Evolutionary conservation across 2,329 filamentous ascomycete species (phyloP).

Genomic region (Magnaporthales sp.): DNA sequence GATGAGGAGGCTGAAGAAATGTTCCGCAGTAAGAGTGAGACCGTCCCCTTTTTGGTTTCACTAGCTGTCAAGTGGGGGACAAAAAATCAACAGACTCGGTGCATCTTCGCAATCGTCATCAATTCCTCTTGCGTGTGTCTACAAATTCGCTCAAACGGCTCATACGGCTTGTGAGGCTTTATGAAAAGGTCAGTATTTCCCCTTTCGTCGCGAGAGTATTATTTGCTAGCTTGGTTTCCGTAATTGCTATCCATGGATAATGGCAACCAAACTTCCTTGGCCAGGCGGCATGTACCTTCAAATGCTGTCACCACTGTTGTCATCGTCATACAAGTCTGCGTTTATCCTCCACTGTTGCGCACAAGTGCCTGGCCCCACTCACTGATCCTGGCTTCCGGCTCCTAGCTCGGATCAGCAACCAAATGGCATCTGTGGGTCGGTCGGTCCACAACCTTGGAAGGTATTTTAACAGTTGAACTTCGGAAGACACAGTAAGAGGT

Average conservation of each 20-base stretch:
- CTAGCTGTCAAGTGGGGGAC: not conserved
- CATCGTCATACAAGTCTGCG: not conserved
- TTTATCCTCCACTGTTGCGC: not conserved
- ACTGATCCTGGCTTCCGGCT: not conserved
- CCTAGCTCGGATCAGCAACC: not conserved
- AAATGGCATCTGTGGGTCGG: not conserved
- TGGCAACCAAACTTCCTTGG: not conserved
- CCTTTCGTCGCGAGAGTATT: not conserved
- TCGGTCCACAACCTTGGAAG: not conserved
- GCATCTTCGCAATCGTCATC: conserved; percentile 2
- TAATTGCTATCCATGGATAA: not conserved
- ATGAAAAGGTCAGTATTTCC: not conserved
- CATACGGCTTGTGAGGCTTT: not conserved
- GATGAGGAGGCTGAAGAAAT: not conserved
- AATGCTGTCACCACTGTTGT: not conserved
- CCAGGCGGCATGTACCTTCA: not conserved
- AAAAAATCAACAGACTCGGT: not conserved
- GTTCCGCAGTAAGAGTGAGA: not conserved
- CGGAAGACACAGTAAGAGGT: not conserved
- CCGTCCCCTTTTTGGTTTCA: not conserved
- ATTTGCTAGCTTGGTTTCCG: not conserved
- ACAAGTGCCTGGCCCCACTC: not conserved
- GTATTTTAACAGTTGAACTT: not conserved
- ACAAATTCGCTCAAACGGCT: not conserved
- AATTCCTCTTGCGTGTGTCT: not conserved